Evolutionary conservation across 2,329 filamentous ascomycete genomes (phyloP), one percentile per base, ranked within the genome.

Genomic region (Camptophora hylomeconis): DNA sequence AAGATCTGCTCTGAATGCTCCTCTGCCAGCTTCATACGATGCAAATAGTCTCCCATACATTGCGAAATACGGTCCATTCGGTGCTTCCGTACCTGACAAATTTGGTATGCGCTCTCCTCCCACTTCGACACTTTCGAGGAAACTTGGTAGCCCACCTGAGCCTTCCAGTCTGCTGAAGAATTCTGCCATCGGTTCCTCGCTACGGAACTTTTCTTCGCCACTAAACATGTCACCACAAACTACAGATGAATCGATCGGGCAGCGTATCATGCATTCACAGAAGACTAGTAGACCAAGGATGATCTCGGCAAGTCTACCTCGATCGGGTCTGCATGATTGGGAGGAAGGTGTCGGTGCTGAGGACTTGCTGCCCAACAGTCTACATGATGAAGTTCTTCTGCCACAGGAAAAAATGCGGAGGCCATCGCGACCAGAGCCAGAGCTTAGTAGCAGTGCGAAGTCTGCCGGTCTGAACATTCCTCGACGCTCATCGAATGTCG

Each of bases 21-120:
- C 83, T 10, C 69, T 95, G 6, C 89, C 89, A 2, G 82, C 86
- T 6, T 95, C 87, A 0, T 94, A 95, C 52, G 89, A 95, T 55
- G 92, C 84, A 45, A 89, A 94, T 48, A 87, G 86, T 27, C 81
- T 94, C 30, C 94, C 86, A 7, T 81, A 87, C 51, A 84, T 83
- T 38, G 86, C 87, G 11, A 74, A 83, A 35, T 84, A 86, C 51
- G 89, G 81, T 0, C 83, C 86, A 0, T 84, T 92, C 54, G 86
- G 87, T 5, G 82, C 86, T 0, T 95, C 87, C 0, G 80, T 95
- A 7, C 89, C 89, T 7, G 81, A 83, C 28, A 82, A 87, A 45
- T 94, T 95, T 46, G 81, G 81, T 9, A 63, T 94, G 41, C 86
- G 93, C 29, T 84, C 80, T 6, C 84, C 84, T 4, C 79, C 83